phyloP scores from a whole-genome alignment of 768 basidiomycete genomes.

The Gyrodon lividus region DNA sequence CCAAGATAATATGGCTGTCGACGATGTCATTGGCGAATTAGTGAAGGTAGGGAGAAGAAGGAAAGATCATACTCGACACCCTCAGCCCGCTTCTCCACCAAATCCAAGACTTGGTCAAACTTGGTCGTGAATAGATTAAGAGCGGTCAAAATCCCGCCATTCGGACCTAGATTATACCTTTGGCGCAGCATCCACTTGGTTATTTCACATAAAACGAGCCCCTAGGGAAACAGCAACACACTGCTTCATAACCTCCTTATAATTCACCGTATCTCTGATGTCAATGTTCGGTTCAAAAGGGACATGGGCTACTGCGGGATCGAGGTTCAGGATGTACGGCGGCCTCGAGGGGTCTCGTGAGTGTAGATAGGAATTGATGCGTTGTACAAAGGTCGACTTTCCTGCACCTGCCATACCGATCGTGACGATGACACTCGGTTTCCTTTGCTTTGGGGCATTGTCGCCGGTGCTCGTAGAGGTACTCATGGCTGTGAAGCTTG shows the following conservation, averaged over 20 bases:
- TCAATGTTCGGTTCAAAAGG: constrained; percentile 98
- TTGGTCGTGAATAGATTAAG: constrained; percentile 98
- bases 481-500: constrained; percentile 17
- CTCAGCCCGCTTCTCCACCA: constrained; percentile 90
- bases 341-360: constrained; percentile 58
- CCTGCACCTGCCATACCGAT: constrained; percentile 98
- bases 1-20: constrained; percentile 85
- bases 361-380: constrained; percentile 91
- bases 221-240: constrained; percentile 48
- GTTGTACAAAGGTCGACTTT: constrained; percentile 96
- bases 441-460: constrained; percentile 26
- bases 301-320: constrained; percentile 89
- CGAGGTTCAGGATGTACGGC: constrained; percentile 96
- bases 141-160: constrained; percentile 96
- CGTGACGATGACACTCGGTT: constrained; percentile 82
- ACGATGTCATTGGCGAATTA: background rate
- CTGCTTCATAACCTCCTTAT: constrained; percentile 99
- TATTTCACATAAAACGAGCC: constrained; percentile 14
- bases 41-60: background rate
- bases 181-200: constrained; percentile 12
- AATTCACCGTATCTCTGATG: constrained; percentile 96
- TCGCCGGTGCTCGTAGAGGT: constrained; percentile 11
- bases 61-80: constrained; percentile 71
- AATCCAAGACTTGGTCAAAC: constrained; percentile 91
- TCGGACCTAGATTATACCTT: constrained; percentile 98